These are phyloP conservation scores for Saccharomyces kudriavzevii DNA, from an alignment of 805 yeast species.

Conservation along the genomic window DNA sequence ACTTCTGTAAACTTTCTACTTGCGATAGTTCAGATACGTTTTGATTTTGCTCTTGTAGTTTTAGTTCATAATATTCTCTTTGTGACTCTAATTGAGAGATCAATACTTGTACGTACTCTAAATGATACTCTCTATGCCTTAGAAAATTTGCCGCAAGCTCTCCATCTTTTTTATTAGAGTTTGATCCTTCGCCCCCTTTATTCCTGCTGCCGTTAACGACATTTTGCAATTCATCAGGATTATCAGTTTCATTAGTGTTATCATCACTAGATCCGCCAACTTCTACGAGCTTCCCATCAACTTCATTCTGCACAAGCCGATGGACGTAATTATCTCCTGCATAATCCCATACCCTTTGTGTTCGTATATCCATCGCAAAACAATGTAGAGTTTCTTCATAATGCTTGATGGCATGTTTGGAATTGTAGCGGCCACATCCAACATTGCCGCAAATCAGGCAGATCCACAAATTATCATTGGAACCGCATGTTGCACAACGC, in stretches of 20 bases:
- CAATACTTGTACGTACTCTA: constrained; percentile 73
- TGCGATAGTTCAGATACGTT: constrained; percentile 1
- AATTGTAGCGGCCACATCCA: constrained; percentile 87
- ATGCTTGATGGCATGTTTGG: constrained; percentile 80
- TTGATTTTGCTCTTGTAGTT: constrained; percentile 30
- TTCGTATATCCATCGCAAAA: constrained; percentile 77
- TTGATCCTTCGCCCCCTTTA: neutral
- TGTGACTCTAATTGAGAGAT: constrained; percentile 80
- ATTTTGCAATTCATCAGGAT: neutral
- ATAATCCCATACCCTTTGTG: constrained; percentile 92
- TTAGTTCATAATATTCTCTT: constrained; percentile 67
- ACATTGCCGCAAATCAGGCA: constrained; percentile 84
- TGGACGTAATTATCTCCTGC: constrained; percentile 89
- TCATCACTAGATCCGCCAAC: constrained; percentile 32
- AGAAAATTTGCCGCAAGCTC: constrained; percentile 15
- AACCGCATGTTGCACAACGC: constrained; percentile 51
- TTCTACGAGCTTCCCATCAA: constrained; percentile 86
- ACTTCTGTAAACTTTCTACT: constrained; percentile 24
- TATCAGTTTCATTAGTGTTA: constrained; percentile 9
- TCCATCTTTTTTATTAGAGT: constrained; percentile 8
- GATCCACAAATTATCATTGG: constrained; percentile 67
- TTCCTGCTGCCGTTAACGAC: neutral
- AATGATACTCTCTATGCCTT: constrained; percentile 51
- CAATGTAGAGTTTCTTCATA: constrained; percentile 73
- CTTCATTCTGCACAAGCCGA: constrained; percentile 70